Conservation (phyloP, 2,329 filamentous ascomycete genomes). For the Rutstroemia sp. region DNA sequence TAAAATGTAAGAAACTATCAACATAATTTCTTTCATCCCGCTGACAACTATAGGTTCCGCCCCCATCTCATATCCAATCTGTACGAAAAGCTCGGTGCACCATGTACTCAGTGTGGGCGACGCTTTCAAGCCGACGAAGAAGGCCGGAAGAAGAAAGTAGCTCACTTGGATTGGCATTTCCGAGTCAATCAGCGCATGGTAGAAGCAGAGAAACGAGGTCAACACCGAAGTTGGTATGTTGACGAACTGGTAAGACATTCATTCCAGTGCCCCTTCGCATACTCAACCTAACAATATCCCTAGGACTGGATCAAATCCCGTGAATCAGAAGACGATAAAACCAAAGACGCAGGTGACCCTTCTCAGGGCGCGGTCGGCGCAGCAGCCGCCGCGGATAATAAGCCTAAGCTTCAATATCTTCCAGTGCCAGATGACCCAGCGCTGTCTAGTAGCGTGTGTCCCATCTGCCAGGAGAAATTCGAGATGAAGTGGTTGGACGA, state of each 20-base stretch:
- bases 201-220: constrained; percentile 76
- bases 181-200: constrained; percentile 82
- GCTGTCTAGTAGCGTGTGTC: constrained; percentile 71
- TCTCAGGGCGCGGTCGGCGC: constrained; percentile 33
- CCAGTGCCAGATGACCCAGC: constrained; percentile 73
- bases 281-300: constrained; percentile 20
- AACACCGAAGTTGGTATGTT: constrained; percentile 92
- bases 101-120: constrained; percentile 86
- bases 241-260: constrained; percentile 64
- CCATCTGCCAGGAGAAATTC: constrained; percentile 93
- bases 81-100: constrained; percentile 75
- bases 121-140: constrained; percentile 72
- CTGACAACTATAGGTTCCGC: constrained; percentile 49
- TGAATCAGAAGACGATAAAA: constrained; percentile 66
- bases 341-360: constrained; percentile 33
- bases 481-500: constrained; percentile 88
- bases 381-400: constrained; percentile 34
- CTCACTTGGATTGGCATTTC: constrained; percentile 98
- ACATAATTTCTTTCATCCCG: neutral
- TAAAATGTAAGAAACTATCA: constrained; percentile 53
- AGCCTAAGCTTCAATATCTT: constrained; percentile 60
- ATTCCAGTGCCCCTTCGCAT: neutral
- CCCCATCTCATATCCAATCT: constrained; percentile 66
- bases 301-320: constrained; percentile 86
- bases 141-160: constrained; percentile 77